Evolutionary conservation across 148 eudicot genomes (phyloP).

Genomic region (Polygonum maritimum): DNA sequence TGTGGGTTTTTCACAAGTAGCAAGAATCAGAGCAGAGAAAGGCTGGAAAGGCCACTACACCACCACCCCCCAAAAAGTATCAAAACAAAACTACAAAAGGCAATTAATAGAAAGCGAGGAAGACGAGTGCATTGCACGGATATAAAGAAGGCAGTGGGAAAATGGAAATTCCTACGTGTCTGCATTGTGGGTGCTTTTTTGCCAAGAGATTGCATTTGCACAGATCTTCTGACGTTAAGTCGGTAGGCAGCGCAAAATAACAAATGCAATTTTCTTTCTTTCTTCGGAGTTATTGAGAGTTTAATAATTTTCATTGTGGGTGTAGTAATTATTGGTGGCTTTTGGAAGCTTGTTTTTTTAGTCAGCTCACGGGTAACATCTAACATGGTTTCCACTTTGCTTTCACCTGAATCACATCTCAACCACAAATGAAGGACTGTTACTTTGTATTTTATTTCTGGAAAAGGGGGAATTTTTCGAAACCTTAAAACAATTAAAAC

Average conservation of each 20-base stretch:
- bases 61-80: background rate
- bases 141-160: background rate
- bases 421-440: background rate
- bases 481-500: background rate
- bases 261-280: background rate
- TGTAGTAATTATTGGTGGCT: background rate
- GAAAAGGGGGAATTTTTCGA: background rate
- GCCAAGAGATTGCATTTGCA: background rate
- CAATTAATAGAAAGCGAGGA: background rate
- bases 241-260: background rate
- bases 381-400: conserved; percentile 9
- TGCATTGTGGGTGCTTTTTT: background rate
- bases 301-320: background rate
- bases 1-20: background rate
- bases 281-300: background rate
- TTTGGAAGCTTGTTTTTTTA: background rate
- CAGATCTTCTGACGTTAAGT: background rate
- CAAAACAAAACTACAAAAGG: background rate
- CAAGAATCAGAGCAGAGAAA: background rate
- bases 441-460: background rate
- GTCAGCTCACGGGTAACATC: conserved; percentile 2
- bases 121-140: background rate
- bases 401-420: conserved; percentile 12
- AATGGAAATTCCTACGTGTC: conserved; percentile 1
- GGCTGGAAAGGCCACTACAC: background rate